phyloP scores from a whole-genome alignment of 75 land plant genomes.

The Cryptomeria japonica region DNA sequence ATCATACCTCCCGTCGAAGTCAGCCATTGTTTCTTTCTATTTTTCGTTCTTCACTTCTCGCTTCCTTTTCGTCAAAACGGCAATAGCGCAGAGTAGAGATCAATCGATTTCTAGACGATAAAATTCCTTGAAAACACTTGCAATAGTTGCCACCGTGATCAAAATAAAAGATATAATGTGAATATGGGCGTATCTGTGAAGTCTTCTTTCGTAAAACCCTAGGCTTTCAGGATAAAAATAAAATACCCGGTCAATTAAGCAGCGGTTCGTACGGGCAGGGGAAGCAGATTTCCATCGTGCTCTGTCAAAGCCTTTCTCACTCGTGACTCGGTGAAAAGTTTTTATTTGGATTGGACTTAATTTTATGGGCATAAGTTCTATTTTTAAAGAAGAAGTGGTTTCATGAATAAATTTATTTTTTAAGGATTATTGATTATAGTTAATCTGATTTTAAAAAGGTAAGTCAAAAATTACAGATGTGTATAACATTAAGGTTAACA shows the following conservation, averaged over 20 bases:
- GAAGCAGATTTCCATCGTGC: too few species aligned
- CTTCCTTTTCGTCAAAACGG: background rate
- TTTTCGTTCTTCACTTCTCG: background rate
- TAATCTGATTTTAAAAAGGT: too few species aligned
- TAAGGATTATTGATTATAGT: too few species aligned
- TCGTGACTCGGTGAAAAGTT: too few species aligned
- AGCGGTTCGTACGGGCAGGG: background rate
- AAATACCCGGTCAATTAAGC: too few species aligned
- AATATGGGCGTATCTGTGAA: background rate
- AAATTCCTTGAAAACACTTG: background rate
- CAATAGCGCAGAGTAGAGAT: background rate
- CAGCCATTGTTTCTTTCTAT: constrained; percentile 4
- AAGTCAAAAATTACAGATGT: too few species aligned
- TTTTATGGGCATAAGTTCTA: too few species aligned
- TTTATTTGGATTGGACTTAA: too few species aligned
- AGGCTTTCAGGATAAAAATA: background rate
- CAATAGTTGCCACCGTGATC: background rate
- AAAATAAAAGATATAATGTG: background rate
- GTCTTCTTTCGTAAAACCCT: background rate
- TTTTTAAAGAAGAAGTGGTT: too few species aligned
- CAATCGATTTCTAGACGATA: background rate
- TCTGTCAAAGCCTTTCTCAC: too few species aligned
- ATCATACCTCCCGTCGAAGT: constrained; percentile 21
- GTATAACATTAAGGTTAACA: too few species aligned
- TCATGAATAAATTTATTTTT: too few species aligned